Percentiles rank a stretch among this genome's conserved stretches.
These are phyloP conservation scores for Fusarium sp. DNA, from an alignment of 2,329 filamentous ascomycete genomes.

Conservation along the genomic window DNA sequence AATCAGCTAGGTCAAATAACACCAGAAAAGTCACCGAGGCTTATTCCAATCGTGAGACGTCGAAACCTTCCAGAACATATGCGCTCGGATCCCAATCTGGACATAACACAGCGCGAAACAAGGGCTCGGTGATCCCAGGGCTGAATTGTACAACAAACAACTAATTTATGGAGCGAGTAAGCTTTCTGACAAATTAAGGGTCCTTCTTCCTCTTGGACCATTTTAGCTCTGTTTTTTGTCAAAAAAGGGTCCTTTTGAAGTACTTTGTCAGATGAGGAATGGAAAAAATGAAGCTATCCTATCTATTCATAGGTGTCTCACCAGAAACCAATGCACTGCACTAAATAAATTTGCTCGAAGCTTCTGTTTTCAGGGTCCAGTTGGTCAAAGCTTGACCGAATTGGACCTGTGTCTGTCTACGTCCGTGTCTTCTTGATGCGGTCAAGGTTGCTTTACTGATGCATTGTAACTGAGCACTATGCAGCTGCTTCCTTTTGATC, in stretches of 20 bases:
- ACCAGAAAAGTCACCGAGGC: background rate
- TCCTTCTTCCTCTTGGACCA: background rate
- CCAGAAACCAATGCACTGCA: background rate
- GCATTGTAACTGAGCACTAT: conserved; percentile 32
- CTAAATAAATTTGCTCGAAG: background rate
- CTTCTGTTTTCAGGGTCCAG: background rate
- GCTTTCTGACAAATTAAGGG: conserved; percentile 17
- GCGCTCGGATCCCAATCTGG: conserved; percentile 25
- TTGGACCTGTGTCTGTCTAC: conserved; percentile 1
- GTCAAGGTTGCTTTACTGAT: conserved; percentile 2
- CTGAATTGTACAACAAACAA: background rate
- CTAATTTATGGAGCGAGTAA: conserved; percentile 17
- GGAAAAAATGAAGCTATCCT: background rate
- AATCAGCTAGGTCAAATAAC: background rate
- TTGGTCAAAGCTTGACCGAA: conserved; percentile 17
- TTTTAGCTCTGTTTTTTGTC: background rate
- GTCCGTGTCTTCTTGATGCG: conserved; percentile 7
- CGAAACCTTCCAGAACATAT: conserved; percentile 33
- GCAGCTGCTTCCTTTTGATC: conserved; percentile 26
- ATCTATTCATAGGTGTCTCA: background rate
- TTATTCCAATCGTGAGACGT: conserved; percentile 17
- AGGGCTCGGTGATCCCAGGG: conserved; percentile 13
- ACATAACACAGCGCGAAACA: conserved; percentile 9
- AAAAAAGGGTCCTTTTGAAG: conserved; percentile 17
- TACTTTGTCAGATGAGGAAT: conserved; percentile 15